These are phyloP conservation scores for Vitis hybrid DNA, from an alignment of 177 flowering plant genomes.

Conservation along the genomic window DNA sequence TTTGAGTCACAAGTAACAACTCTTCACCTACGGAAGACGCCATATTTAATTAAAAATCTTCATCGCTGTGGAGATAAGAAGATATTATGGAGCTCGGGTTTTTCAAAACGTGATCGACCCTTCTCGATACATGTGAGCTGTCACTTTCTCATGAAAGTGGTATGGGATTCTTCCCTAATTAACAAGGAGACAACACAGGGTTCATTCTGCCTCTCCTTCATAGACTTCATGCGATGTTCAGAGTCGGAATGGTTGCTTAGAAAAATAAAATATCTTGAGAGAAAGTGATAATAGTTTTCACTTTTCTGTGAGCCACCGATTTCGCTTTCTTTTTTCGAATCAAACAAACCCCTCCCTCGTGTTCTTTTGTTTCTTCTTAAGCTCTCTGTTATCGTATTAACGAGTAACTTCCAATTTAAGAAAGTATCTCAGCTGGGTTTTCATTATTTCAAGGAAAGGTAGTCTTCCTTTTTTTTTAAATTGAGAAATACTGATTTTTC, in stretches of 20 bases:
- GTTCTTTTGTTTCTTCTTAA: conserved; percentile 11
- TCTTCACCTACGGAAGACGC: too few species aligned
- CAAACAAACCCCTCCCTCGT: conserved; percentile 7
- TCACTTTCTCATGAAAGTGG: not conserved
- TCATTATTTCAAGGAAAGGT: not conserved
- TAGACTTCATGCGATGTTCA: not conserved
- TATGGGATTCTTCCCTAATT: not conserved
- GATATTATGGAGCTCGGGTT: too few species aligned
- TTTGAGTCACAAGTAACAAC: too few species aligned
- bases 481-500: not conserved
- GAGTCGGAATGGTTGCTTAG: not conserved
- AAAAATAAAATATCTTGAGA: not conserved
- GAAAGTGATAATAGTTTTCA: not conserved
- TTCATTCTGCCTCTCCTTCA: not conserved
- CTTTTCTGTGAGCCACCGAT: not conserved
- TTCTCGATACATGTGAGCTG: too few species aligned
- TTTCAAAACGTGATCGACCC: too few species aligned
- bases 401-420: conserved; percentile 4
- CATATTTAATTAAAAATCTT: too few species aligned
- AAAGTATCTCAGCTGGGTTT: not conserved
- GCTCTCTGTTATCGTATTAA: not conserved
- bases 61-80: too few species aligned
- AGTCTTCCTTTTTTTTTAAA: not conserved
- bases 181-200: not conserved
- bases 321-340: conserved; percentile 6